Base-by-base conservation (phyloP, 2,329 filamentous ascomycete species). In the Aurifilum marmelostoma region DNA sequence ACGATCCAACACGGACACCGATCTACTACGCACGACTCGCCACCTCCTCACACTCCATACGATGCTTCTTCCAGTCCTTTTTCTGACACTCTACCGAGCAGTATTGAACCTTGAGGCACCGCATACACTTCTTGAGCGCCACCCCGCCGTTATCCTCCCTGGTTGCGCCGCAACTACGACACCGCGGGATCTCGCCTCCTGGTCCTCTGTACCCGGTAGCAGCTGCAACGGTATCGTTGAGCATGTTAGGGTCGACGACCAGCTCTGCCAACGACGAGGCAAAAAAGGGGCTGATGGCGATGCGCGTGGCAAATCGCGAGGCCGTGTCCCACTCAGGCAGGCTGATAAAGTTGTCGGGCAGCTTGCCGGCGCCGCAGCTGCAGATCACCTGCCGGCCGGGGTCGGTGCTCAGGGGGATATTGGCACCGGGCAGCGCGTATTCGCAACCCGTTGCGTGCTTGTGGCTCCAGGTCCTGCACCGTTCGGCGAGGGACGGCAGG, bases 1-100 rank as follows among this genome's bases (percentile, higher is more conserved):
- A 29, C 77, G 98, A 99, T 78, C 98, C 95, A 80, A 2, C 6
- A 34, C 3, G 1, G n/a, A n/a, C n/a, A n/a, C n/a, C 32, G 56
- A 18, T 29, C 32, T 59, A 59, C 56, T 59, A 59, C 56, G 1
- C 6, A n/a, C 21, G 18, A 3, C 39, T 21, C n/a, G 2, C 39
- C 39, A 62, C 59, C 43, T 74, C 76, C 63, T 75, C 73, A 63
- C 83, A 85, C 71, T 82, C 81, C 69, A 75, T 77, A 50, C 80
- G 76, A 73, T 89, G 86, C 73, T 78, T 82, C 73, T 81, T 83
- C 86, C 86, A 88, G 68, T 87, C 83, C 71, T 77, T 79, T 75
- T 80, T 82, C 79, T 88, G 86, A 66, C 87, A 89, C 63, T 83
- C 80, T 0, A 67, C 69, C 3, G 82, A 84, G 75, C 86, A 89